These are phyloP conservation scores for Diaporthe sp. DNA, from an alignment of 2,329 filamentous ascomycete species.

Conservation along the genomic window DNA sequence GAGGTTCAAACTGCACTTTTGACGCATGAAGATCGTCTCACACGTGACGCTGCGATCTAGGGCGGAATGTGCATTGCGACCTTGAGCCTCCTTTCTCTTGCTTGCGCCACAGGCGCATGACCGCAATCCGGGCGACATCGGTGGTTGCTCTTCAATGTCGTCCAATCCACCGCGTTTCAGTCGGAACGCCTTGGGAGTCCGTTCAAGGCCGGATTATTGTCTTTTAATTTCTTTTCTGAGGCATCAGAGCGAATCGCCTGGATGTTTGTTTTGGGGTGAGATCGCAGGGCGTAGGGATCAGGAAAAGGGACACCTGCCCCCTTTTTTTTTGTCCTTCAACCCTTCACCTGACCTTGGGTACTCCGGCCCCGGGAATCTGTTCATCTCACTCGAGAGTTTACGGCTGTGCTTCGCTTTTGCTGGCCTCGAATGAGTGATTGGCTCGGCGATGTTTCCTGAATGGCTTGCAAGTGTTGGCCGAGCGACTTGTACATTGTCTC, in stretches of 20 bases:
- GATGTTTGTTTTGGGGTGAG: not conserved
- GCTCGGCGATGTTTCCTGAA: not conserved
- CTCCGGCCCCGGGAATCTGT: not conserved
- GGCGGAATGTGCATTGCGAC: not conserved
- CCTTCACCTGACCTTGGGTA: not conserved
- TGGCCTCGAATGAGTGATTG: constrained; percentile 3
- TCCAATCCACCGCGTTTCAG: not conserved
- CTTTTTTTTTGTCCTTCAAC: not conserved
- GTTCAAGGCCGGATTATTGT: not conserved
- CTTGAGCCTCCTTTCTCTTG: constrained; percentile 1
- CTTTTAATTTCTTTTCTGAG: not conserved
- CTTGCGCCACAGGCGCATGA: constrained; percentile 1
- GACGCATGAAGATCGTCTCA: not conserved
- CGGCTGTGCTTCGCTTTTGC: not conserved
- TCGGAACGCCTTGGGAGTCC: not conserved
- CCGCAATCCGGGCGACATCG: not conserved
- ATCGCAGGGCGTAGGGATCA: constrained; percentile 9
- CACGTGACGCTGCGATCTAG: not conserved
- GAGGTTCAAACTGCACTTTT: constrained; percentile 14
- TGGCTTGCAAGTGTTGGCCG: not conserved
- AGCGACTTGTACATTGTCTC: not conserved
- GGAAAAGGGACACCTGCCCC: constrained; percentile 7
- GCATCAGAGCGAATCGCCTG: not conserved
- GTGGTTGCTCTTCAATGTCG: not conserved
- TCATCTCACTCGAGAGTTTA: constrained; percentile 4